A percentile compares a stretch with the other conserved stretches of the same genome.
Conservation (phyloP, 2,329 filamentous ascomycete genomes). For the Botrytis medusae region DNA sequence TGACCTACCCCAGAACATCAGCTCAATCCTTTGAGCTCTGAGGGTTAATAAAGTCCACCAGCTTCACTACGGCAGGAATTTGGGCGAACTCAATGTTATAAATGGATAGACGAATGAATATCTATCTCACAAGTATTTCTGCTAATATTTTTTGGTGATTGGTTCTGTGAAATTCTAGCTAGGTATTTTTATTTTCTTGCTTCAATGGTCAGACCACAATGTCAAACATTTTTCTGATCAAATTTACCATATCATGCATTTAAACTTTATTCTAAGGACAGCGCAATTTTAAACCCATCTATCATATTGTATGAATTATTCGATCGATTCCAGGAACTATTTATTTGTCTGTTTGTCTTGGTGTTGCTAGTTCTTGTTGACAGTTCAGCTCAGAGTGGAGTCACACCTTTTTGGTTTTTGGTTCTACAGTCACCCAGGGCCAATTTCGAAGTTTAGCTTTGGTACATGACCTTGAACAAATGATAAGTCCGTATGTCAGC, state of each 20-base stretch:
- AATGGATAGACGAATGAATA: conserved; percentile 15
- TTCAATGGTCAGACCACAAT: neutral
- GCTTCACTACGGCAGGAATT: neutral
- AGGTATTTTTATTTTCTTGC: neutral
- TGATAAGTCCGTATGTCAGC: neutral
- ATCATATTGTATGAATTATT: neutral
- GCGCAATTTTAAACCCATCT: neutral
- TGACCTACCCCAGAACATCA: neutral
- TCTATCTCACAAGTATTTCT: neutral
- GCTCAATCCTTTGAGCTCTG: neutral
- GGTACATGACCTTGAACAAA: neutral
- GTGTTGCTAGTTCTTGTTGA: neutral
- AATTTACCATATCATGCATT: neutral
- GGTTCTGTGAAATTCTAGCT: neutral
- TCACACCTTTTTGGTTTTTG: neutral
- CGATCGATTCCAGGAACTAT: neutral
- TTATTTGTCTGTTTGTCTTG: neutral
- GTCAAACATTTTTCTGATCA: neutral
- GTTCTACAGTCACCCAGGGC: neutral
- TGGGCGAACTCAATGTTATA: neutral
- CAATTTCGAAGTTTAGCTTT: neutral
- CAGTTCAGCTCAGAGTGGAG: neutral
- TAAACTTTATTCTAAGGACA: neutral
- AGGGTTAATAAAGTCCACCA: neutral
- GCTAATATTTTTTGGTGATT: neutral